Base-by-base conservation (phyloP, 768 basidiomycete species). In the Trametes meyenii region DNA sequence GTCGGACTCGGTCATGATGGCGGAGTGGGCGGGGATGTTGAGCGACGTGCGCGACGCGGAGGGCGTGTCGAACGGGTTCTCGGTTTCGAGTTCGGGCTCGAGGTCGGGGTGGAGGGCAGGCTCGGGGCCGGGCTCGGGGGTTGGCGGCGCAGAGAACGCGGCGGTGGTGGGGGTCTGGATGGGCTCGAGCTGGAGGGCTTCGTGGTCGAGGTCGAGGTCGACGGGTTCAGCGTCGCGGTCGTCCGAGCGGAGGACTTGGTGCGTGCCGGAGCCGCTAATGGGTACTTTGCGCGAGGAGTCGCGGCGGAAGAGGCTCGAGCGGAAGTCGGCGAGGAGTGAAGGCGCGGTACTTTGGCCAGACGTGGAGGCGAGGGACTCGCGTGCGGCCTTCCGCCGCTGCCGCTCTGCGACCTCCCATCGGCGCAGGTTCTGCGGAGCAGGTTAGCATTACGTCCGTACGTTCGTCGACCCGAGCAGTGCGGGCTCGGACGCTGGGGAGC, bases 401-500 rank as follows among this genome's bases (percentile, higher is more conserved):
- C 88, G 82, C 69, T 94, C 92, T 42, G 85, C 85, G 48, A 85
- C 76, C 67, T 94, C 92, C 92, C 91, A 94, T 44, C 82, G 82
- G 65, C 82, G 80, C 26, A 94, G 78, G 61, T 85, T 94, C 92
- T 94, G 72, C 46, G 23, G 16, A 14, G 17, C 6, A 12, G 1
- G n/a, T 55, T 13, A 35, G 33, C 23, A 13, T 5, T 13, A 8
- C 13, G 19, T 12, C 23, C 3, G 10, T 33, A 8, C 29, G 8
- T 33, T 3, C 29, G 29, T 33, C 29, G 29, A 3, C 29, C 29
- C 29, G 29, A 33, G 29, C 29, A 8, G 29, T 33, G 29, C 8
- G 29, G 29, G 29, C 29, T 3, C 4, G 29, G 29, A 33, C 29
- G 29, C 8, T 33, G 29, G 29, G 29, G 11, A 21, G 40, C 5